Evolutionary conservation across 768 basidiomycete genomes (phyloP).

Genomic region (Tulasnella sp.): DNA sequence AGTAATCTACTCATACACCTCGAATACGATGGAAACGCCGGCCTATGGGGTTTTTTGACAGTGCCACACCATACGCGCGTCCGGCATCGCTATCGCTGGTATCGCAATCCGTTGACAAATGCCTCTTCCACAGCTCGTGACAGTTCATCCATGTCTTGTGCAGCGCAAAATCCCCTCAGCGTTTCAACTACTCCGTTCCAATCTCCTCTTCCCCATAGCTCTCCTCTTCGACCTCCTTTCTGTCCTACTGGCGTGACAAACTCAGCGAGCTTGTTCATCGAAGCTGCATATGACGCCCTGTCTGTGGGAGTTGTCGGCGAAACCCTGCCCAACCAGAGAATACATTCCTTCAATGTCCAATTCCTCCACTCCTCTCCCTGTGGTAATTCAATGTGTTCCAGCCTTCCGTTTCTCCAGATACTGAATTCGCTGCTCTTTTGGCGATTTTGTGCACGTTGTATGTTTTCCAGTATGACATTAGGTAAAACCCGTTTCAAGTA

Average conservation of each 20-base stretch:
- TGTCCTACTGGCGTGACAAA: constrained; percentile 16
- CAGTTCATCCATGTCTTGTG: constrained; percentile 44
- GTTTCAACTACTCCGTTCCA: constrained; percentile 45
- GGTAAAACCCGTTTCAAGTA: constrained; percentile 8
- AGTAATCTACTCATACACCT: constrained; percentile 2
- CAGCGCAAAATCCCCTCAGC: constrained; percentile 36
- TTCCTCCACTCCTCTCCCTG: constrained; percentile 15
- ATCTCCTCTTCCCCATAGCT: constrained; percentile 58
- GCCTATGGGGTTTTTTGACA: neutral
- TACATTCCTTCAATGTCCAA: constrained; percentile 15
- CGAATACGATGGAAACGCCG: too few relatives aligned
- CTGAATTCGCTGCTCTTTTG: neutral
- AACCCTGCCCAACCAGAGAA: constrained; percentile 16
- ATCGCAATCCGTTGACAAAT: neutral
- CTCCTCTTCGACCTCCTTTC: constrained; percentile 48
- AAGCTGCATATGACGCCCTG: neutral
- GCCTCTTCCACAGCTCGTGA: constrained; percentile 33
- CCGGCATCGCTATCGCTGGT: neutral
- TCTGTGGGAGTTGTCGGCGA: neutral
- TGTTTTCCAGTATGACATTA: constrained; percentile 6
- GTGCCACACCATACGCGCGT: neutral
- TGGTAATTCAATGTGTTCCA: constrained; percentile 8
- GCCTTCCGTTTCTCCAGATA: constrained; percentile 15
- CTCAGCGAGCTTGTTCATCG: constrained; percentile 15
- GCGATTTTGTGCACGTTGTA: constrained; percentile 10